Evolutionary conservation across 257 asterid species (phyloP).

Genomic region (Hygrophila difformis): DNA sequence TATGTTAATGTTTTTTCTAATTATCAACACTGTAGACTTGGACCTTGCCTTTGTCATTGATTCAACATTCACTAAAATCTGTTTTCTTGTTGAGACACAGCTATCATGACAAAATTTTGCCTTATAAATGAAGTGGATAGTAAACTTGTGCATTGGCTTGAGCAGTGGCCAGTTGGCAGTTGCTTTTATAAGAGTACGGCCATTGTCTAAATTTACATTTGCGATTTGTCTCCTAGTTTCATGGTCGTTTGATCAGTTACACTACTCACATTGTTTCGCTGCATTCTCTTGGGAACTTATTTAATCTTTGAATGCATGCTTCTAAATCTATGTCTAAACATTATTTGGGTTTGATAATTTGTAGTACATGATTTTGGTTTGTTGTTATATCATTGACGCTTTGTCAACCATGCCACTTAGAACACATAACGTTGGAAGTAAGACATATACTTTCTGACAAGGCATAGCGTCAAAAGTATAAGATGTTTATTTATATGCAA

Average conservation of each 20-base stretch:
- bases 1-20: too few species aligned
- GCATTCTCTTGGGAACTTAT: neutral
- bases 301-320: neutral
- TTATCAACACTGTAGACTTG: too few species aligned
- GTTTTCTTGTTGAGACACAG: too few species aligned
- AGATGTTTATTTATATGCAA: too few species aligned
- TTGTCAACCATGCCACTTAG: neutral
- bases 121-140: constrained; percentile 2
- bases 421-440: neutral
- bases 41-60: too few species aligned
- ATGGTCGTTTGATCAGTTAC: too few species aligned
- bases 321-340: too few species aligned
- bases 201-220: too few species aligned
- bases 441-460: neutral
- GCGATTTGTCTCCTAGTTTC: too few species aligned
- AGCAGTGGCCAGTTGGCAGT: constrained; percentile 1
- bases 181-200: constrained; percentile 6
- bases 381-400: constrained; percentile 6
- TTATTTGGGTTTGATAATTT: neutral
- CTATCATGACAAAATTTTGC: neutral
- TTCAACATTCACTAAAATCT: too few species aligned
- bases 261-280: too few species aligned
- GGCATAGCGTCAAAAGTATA: neutral
- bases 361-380: neutral
- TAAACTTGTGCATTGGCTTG: constrained; percentile 4